Evolutionary conservation across 495 filamentous ascomycete genomes (phyloP), one percentile per base, ranked within the genome.

Genomic region (Lasiosphaeris hirsuta): DNA sequence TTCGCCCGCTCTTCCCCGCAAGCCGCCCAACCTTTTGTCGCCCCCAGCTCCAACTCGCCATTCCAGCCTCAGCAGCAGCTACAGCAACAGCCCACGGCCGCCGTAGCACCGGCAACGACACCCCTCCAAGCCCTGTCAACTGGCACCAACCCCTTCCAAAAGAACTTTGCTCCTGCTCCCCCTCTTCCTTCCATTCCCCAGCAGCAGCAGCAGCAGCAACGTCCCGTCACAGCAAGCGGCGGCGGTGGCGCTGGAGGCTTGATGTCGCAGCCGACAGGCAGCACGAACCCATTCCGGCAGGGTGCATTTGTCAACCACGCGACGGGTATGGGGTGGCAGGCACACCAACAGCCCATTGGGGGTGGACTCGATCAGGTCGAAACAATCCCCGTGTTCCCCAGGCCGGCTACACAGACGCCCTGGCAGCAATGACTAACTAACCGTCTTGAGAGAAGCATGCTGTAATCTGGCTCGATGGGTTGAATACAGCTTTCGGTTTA

Each of bases 221-320:
- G 66, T 5, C 75, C 76, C 18, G 75, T 78, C 19, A 76, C 82
- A 3, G 75, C 73, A 47, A 67, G 69, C 13, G 68, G 69, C 13
- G 72, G 62, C 23, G 23, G 23, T 30, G 1, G 69, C 67, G 3
- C 73, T 87, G 13, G 46, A 34, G 53, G 53, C 23, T 37, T 55
- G n/a, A 74, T 78, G 51, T 75, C 80, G 14, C 85, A 87, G 57
- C 83, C 85, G 4, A 96, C 94, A 1, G 93, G 92, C 7, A 92
- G 85, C 64, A 97, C 93, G 13, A 97, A 97, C 69, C 93, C 93
- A 1, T 97, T 97, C 82, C 82, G 93, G 8, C 90, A 96, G 69
- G 88, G 86, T 50, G 81, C 85, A 0, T 95, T 96, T 62, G 85
- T 94, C 36, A 92, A 95, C 63, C 89, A 93, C 64, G 81, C 85